Base-by-base conservation (phyloP, 257 asterid species). In the Henckelia pumila region DNA sequence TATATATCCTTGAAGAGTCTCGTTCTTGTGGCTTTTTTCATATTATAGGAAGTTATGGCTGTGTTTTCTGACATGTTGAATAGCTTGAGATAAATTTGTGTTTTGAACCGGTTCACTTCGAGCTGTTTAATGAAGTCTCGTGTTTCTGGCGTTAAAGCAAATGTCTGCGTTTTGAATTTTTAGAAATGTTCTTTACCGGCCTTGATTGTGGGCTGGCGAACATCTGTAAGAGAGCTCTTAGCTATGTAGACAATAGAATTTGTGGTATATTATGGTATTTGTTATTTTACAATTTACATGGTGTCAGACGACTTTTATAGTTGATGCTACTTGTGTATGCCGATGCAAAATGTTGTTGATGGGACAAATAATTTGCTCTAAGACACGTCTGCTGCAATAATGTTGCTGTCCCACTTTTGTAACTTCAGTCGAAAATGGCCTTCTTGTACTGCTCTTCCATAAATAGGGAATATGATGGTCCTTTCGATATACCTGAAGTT, bases 81-180 rank as follows among this genome's bases (percentile, higher is more conserved):
- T 35, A 17, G 17, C 63, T 37, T 40, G 35, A 21, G 37, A 49
- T 72, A 56, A 25, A 62, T 61, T 61, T 40, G 0, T 62, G 2
- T 33, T 24, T 30, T 10, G 9, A 71, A 22, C 21, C 61, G 19
- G n/a, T 47, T 44, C 59, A 14, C 49, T 67, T 67, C 49, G 70
- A 76, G 67, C 68, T 67, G 8, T 30, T 28, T n/a, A 71, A 55
- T 61, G 28, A 6, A 66, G 47, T 67, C 47, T 56, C 0, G 17
- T 28, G 59, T 28, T 60, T 60, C 11, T 21, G 13, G 40, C 29
- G 35, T 58, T 28, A 52, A 23, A 26, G 68, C 24, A 60, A 47
- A 57, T 69, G 55, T 30, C 14, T 66, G 44, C 20, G 37, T 55
- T 53, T 44, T 71, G 20, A 19, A 30, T 44, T 66, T 57, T 53